Percentiles rank a stretch among this genome's conserved stretches.
phyloP scores from a whole-genome alignment of 2,329 filamentous ascomycete genomes.

The Cryoendolithus antarcticus region DNA sequence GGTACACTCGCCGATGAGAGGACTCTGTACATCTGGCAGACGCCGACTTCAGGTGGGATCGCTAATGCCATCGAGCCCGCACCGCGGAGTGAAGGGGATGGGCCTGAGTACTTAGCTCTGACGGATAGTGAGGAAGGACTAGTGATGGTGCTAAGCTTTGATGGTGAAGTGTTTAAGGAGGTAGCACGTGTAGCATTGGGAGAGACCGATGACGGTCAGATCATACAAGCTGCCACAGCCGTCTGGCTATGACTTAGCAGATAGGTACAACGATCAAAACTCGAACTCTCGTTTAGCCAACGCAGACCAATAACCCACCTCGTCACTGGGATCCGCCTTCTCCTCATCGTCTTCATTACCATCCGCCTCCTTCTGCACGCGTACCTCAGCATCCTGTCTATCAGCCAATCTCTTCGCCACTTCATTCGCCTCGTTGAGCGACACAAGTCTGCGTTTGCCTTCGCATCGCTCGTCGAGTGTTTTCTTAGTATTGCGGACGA shows the following conservation, averaged over 20 bases:
- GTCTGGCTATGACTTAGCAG: constrained; percentile 18
- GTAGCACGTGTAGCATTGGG: constrained; percentile 18
- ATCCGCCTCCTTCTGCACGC: constrained; percentile 3
- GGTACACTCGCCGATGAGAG: constrained; percentile 15
- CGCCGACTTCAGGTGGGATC: constrained; percentile 23
- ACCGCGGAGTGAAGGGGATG: constrained; percentile 12
- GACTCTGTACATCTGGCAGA: constrained; percentile 22
- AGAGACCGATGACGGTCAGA: constrained; percentile 19
- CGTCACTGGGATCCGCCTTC: too few relatives aligned
- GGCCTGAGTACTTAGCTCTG: constrained; percentile 21
- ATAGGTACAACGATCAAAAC: not conserved
- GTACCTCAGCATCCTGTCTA: not conserved
- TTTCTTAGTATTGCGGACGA: constrained; percentile 23
- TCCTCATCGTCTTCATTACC: constrained; percentile 1
- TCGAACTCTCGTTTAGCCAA: too few relatives aligned
- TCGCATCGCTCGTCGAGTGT: constrained; percentile 10
- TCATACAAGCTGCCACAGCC: constrained; percentile 21
- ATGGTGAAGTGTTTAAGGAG: constrained; percentile 19
- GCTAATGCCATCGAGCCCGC: constrained; percentile 25
- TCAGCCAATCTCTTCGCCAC: constrained; percentile 33
- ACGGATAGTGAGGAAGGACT: constrained; percentile 23
- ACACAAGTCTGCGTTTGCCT: constrained; percentile 42
- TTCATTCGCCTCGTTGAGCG: constrained; percentile 48
- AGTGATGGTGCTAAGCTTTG: constrained; percentile 22
- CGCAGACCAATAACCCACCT: too few relatives aligned